A percentile compares a stretch with the other conserved stretches of the same genome.
Evolutionary conservation across 2,329 filamentous ascomycete genomes (phyloP).

Genomic region (Fusarium tanahbumbuense): DNA sequence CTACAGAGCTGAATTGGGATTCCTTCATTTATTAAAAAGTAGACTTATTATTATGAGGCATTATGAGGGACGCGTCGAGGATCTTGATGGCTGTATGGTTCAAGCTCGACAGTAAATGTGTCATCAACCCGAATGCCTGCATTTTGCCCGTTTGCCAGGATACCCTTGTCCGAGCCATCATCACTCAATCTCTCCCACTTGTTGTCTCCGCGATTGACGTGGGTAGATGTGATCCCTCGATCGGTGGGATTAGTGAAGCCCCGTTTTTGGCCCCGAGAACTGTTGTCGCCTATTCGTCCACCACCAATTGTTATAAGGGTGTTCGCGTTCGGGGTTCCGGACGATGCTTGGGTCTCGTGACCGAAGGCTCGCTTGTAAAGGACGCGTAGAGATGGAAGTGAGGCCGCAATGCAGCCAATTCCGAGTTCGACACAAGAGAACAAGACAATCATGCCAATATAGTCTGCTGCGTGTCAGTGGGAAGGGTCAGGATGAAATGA

Average conservation of each 20-base stretch:
- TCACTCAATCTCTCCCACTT: slow-evolving; percentile 3
- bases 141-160: background rate
- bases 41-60: background rate
- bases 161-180: background rate
- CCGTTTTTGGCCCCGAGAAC: background rate
- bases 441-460: slow-evolving; percentile 3
- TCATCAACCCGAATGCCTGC: slow-evolving; percentile 2
- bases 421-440: slow-evolving; percentile 13
- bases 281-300: background rate
- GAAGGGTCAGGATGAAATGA: accelerated
- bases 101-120: background rate
- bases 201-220: background rate
- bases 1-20: background rate
- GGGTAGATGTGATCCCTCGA: background rate
- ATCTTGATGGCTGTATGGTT: background rate
- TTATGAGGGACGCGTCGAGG: background rate
- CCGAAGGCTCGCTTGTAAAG: background rate
- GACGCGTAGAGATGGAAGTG: background rate
- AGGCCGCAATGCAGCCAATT: background rate
- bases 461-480: background rate
- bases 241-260: background rate
- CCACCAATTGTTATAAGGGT: background rate
- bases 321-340: background rate
- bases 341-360: background rate
- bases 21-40: background rate